A percentile compares a stretch with the other conserved stretches of the same genome.
phyloP scores from a whole-genome alignment of 768 basidiomycete species.

The Mycena chlorophos region DNA sequence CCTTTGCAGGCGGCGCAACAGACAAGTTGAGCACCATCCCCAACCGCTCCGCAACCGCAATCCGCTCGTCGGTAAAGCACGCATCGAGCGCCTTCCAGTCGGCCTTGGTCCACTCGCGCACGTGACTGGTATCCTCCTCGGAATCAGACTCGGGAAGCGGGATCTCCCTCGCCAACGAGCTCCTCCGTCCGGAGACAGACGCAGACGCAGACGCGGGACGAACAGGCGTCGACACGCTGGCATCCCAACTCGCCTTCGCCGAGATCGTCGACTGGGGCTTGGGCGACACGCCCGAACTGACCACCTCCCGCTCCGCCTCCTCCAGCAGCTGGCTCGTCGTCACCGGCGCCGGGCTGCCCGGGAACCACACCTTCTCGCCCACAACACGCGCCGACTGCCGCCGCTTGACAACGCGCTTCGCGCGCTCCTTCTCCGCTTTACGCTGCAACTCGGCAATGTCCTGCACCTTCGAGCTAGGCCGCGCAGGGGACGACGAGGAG shows the following conservation, averaged over 20 bases:
- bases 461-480: not conserved
- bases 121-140: constrained; percentile 10
- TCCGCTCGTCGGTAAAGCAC: constrained; percentile 72
- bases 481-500: not conserved
- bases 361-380: constrained; percentile 54
- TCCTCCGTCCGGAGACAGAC: not conserved
- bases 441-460: constrained; percentile 8
- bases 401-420: constrained; percentile 22
- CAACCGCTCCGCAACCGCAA: constrained; percentile 42
- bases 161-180: constrained; percentile 4
- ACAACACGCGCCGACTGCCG: constrained; percentile 42
- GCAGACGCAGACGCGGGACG: too few species aligned
- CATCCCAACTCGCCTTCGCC: too few species aligned
- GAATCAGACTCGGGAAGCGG: not conserved
- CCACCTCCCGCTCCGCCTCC: constrained; percentile 57
- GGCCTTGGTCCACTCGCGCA: constrained; percentile 61
- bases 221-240: not conserved
- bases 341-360: constrained; percentile 49
- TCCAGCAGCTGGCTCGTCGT: constrained; percentile 58
- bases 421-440: constrained; percentile 1
- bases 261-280: not conserved
- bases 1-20: not conserved
- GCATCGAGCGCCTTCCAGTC: constrained; percentile 83
- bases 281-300: constrained; percentile 7
- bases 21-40: constrained; percentile 17